A percentile compares a stretch with the other conserved stretches of the same genome.
Evolutionary conservation across 495 filamentous ascomycete species (phyloP).

Genomic region (Amorphotheca resinae): DNA sequence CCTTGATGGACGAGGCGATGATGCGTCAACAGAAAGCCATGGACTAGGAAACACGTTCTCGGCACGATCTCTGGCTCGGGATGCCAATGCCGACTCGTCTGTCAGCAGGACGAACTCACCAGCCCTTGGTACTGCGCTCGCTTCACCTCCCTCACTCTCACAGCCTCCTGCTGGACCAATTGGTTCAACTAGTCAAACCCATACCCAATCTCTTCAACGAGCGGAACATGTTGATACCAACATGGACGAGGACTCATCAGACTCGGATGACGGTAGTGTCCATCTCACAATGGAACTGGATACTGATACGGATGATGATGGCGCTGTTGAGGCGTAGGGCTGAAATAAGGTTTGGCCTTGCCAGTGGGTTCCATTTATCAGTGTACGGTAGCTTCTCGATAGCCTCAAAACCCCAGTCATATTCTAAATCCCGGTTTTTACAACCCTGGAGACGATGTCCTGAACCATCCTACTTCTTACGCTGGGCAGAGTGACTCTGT

Average conservation of each 20-base stretch:
- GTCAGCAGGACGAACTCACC: background rate
- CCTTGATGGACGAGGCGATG: background rate
- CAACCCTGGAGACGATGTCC: no score
- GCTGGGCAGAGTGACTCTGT: no score
- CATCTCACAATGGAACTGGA: conserved; percentile 24
- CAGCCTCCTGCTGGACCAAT: background rate
- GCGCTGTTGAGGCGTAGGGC: background rate
- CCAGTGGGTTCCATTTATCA: background rate
- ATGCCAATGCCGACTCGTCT: no score
- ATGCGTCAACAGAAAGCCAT: background rate
- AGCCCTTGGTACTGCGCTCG: background rate
- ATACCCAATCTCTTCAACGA: background rate
- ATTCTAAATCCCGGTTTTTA: no score
- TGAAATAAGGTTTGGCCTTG: background rate
- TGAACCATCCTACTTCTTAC: no score
- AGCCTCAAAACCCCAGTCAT: no score
- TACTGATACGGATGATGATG: conserved; percentile 14
- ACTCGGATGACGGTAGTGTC: conserved; percentile 25
- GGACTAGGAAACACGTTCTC: background rate
- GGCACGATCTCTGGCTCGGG: background rate
- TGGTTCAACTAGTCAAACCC: background rate
- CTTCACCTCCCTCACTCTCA: background rate
- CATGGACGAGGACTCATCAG: conserved; percentile 18
- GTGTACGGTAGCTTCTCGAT: background rate
- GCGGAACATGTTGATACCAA: background rate